Conservation (phyloP, 2,329 filamentous ascomycete species). For the Trichoderma endophyticum region DNA sequence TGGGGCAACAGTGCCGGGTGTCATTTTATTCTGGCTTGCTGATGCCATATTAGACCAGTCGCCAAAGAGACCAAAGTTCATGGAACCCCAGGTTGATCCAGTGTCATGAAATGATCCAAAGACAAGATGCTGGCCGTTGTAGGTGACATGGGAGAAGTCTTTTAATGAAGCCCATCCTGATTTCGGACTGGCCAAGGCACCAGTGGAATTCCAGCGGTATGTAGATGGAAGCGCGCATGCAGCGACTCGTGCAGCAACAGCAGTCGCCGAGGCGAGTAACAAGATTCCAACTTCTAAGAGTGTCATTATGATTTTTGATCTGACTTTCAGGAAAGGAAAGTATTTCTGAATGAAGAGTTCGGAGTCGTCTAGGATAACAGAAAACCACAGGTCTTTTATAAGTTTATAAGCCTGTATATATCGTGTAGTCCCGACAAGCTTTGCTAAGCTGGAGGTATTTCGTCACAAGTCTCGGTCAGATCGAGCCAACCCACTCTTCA, state of each 20-base stretch:
- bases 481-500: background rate
- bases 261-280: background rate
- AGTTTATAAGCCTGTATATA: background rate
- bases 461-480: background rate
- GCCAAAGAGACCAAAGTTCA: constrained; percentile 4
- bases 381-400: background rate
- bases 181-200: background rate
- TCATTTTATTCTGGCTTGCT: constrained; percentile 1
- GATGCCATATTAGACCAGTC: background rate
- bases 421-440: background rate
- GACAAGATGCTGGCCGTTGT: constrained; percentile 9
- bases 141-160: constrained; percentile 1
- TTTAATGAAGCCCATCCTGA: background rate
- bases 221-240: background rate
- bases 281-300: background rate
- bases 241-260: background rate
- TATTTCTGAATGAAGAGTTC: background rate
- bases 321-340: background rate
- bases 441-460: background rate
- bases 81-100: background rate
- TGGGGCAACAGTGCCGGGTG: background rate
- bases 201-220: constrained; percentile 8
- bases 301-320: background rate
- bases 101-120: background rate
- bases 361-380: background rate